Evolutionary conservation across 2,329 filamentous ascomycete genomes (phyloP).

Genomic region (Curvularia spicifera): DNA sequence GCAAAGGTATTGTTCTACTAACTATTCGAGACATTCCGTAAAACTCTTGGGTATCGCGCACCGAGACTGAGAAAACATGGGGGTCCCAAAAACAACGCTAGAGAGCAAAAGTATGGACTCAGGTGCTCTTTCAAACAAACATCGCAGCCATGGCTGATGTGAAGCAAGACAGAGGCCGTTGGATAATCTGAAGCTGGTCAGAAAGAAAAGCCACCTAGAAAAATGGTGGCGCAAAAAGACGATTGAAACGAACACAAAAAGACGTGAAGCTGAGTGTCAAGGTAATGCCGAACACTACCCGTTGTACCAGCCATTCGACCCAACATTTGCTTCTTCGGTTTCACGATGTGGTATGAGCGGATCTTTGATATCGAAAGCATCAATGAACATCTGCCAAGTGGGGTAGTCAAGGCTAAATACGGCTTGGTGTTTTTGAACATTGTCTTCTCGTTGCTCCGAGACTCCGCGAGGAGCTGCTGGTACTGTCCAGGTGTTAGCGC

Average conservation of each 20-base stretch:
- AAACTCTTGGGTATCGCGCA: slow-evolving; percentile 15
- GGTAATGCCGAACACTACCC: slow-evolving; percentile 1
- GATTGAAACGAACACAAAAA: background rate
- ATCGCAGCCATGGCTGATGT: background rate
- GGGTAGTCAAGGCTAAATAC: slow-evolving; percentile 87
- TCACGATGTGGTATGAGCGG: slow-evolving; percentile 82
- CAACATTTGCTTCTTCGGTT: slow-evolving; percentile 34
- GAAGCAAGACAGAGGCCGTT: background rate
- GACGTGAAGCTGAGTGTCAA: background rate
- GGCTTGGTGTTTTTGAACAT: slow-evolving; percentile 72
- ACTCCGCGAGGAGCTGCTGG: slow-evolving; percentile 56
- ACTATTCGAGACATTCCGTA: background rate
- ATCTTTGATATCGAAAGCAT: slow-evolving; percentile 76
- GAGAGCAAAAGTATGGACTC: background rate
- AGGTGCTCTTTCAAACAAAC: background rate
- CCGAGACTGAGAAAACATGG: background rate
- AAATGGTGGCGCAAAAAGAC: background rate
- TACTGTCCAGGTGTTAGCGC: slow-evolving; percentile 40
- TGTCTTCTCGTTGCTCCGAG: slow-evolving; percentile 62
- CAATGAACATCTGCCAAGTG: slow-evolving; percentile 79
- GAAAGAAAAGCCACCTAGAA: background rate
- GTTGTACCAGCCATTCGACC: slow-evolving; percentile 37
- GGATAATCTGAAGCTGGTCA: background rate
- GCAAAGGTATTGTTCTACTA: background rate
- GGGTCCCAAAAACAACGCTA: background rate